These are phyloP conservation scores for Inga laurina DNA, from an alignment of 306 rosid species.

Conservation along the genomic window DNA sequence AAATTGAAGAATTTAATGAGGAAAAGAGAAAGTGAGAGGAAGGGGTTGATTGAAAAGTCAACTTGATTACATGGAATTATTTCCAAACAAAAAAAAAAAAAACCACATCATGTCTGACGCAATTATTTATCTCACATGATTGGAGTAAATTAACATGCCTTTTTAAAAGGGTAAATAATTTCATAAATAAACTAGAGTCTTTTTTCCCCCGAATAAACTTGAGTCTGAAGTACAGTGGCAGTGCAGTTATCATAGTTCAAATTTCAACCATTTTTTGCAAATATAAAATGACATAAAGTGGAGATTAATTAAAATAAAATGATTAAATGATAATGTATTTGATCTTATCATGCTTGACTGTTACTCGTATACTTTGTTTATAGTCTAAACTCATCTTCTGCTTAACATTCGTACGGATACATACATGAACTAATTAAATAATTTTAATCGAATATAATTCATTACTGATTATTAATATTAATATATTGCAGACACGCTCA, in stretches of 20 bases:
- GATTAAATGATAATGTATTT: neutral
- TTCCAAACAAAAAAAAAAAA: neutral
- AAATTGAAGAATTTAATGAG: neutral
- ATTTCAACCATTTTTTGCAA: neutral
- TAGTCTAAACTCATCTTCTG: neutral
- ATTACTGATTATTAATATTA: neutral
- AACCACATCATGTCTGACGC: neutral
- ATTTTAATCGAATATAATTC: neutral
- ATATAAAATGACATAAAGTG: neutral
- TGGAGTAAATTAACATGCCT: conserved; percentile 2
- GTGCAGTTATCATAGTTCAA: neutral
- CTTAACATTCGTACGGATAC: neutral
- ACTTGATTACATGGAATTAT: neutral
- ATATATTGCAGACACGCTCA: neutral
- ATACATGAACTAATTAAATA: neutral
- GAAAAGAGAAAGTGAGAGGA: neutral
- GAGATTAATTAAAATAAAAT: neutral
- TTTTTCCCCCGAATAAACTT: no score
- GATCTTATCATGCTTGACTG: neutral
- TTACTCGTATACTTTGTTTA: neutral
- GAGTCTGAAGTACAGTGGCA: neutral
- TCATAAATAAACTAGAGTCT: neutral
- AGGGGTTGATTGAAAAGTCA: neutral
- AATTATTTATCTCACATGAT: neutral
- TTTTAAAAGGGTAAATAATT: neutral